Evolutionary conservation across 2,329 filamentous ascomycete species (phyloP), one percentile per base, ranked within the genome.

Genomic region (Fusarium piperis): DNA sequence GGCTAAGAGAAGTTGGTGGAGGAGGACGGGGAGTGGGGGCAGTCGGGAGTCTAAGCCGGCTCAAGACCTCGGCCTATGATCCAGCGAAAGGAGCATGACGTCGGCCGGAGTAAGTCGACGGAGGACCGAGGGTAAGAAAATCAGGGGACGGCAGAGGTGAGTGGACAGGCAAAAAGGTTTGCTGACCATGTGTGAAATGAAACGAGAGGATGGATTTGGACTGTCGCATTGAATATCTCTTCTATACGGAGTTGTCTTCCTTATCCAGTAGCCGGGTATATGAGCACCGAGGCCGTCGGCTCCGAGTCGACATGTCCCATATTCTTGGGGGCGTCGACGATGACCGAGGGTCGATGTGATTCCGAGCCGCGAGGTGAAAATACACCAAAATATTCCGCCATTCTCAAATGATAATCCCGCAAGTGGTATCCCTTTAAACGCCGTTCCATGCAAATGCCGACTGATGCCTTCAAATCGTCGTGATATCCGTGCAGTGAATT

Each of bases 21-120:
- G 41, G 41, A 46, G 23, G 44, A 48, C 44, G 26, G 62, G 57
- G 70, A 20, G 44, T 41, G 67, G 67, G 66, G 48, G 23, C 36
- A 51, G 59, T 66, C 67, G 55, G 57, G 46, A 52, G 41, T 53
- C 41, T 68, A 71, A 71, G 70, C 63, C 67, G 70, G 74, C 59
- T 53, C 64, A 65, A 68, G 72, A 72, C 74, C 74, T 76, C 74
- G 74, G 74, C 65, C 72, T 73, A 55, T 56, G 59, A 57, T 72
- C 26, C 59, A 72, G 65, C 62, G 62, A 57, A 72, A 41, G 38
- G 52, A 62, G 39, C 64, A 71, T 71, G 64, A 72, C 59, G 64
- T 59, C 59, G 51, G 39, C 53, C 53, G 62, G 68, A 67, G 59
- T 13, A 59, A 44, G 57, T 53, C 62, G 36, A 59, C 64, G 64